Conservation (phyloP, 768 basidiomycete species). For the Tulasnella sp. region DNA sequence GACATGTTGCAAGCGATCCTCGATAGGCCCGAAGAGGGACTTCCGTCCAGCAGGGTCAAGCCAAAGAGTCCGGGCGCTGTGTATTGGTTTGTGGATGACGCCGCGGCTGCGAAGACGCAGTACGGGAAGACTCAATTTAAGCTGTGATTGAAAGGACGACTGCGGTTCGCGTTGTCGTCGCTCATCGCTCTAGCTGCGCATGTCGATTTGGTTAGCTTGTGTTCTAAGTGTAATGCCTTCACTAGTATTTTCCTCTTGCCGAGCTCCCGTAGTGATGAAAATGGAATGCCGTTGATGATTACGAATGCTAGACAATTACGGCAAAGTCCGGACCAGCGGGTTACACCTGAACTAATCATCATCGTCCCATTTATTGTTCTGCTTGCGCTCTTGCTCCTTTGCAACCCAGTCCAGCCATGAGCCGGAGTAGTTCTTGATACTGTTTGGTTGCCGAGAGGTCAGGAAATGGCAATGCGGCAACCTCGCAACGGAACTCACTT, state of each 20-base stretch:
- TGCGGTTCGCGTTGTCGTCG: no score
- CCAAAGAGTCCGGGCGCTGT: slow-evolving; percentile 72
- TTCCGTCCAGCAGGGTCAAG: slow-evolving; percentile 75
- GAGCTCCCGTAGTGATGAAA: neutral
- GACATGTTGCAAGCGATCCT: slow-evolving; percentile 62
- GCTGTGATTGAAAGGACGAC: neutral
- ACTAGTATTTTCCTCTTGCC: neutral
- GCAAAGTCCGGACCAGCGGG: neutral
- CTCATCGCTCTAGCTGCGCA: no score
- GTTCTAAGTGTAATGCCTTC: neutral
- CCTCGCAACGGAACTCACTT: slow-evolving; percentile 39
- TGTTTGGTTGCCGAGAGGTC: slow-evolving; percentile 11
- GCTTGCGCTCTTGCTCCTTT: slow-evolving; percentile 25
- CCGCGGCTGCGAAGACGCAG: slow-evolving; percentile 53
- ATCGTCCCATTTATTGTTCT: slow-evolving; percentile 1
- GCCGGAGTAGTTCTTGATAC: slow-evolving; percentile 63
- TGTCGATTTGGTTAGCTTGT: neutral
- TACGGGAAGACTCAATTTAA: slow-evolving; percentile 25
- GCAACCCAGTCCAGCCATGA: slow-evolving; percentile 82
- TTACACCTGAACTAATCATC: neutral
- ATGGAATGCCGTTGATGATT: neutral
- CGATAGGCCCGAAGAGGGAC: slow-evolving; percentile 53
- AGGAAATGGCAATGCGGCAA: neutral
- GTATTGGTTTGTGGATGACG: slow-evolving; percentile 92
- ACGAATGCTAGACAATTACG: neutral